Percentiles rank a stretch among this genome's conserved stretches.
phyloP scores from a whole-genome alignment of 371 early-diverging fungal genomes.

The Mortierella sp. region DNA sequence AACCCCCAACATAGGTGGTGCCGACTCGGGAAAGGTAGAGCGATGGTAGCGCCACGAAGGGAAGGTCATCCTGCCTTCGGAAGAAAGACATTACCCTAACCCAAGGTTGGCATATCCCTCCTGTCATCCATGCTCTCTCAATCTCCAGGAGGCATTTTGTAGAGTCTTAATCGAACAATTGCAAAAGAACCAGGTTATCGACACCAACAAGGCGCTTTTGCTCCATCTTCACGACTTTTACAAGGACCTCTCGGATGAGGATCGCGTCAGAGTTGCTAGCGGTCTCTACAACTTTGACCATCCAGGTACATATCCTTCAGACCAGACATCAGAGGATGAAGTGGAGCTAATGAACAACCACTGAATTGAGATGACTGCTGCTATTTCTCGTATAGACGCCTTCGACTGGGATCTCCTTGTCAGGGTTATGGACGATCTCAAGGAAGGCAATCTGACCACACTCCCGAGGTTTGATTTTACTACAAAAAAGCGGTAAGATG shows the following conservation, averaged over 20 bases:
- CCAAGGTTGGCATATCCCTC: neutral
- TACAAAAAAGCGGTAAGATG: constrained; percentile 37
- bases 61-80: neutral
- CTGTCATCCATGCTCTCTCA: neutral
- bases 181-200: constrained; percentile 44
- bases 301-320: constrained; percentile 48
- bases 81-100: neutral
- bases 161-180: constrained; percentile 37
- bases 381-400: constrained; percentile 16
- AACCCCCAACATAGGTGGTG: constrained; percentile 33
- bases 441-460: constrained; percentile 26
- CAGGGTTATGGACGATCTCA: constrained; percentile 28
- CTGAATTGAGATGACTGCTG: neutral
- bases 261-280: constrained; percentile 52
- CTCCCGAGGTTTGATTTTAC: constrained; percentile 46
- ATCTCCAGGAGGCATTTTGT: constrained; percentile 38
- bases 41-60: neutral
- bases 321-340: neutral
- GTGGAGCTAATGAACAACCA: neutral
- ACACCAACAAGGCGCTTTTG: constrained; percentile 35
- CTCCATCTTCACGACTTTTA: constrained; percentile 71
- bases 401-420: constrained; percentile 49
- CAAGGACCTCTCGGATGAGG: constrained; percentile 59
- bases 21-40: constrained; percentile 49
- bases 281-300: constrained; percentile 73